Evolutionary conservation across 345 rosid genomes (phyloP), one percentile per base, ranked within the genome.

Genomic region (Cochlearia excelsa): DNA sequence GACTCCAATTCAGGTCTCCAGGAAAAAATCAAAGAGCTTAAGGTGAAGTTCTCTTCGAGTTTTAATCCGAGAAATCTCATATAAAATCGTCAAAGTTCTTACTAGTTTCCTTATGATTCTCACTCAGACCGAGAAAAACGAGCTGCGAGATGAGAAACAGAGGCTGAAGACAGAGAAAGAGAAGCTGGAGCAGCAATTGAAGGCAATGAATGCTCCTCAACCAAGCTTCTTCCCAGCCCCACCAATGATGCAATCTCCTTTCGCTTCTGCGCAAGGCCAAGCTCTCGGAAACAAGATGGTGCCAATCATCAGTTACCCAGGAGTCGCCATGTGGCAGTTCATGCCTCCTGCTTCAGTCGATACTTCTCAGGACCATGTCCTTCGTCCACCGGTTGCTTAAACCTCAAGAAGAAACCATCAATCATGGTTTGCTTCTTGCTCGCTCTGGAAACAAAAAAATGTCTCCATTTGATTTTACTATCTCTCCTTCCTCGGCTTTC

Each of bases 271-370:
- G 6, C 95, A 81, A 71, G 91, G 85, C 57, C 92, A 87, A 78
- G 84, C 89, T 60, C 83, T 80, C 3, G 95, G 95, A 61, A 89
- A 78, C 86, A 93, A 93, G 78, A 59, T 89, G 82, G 86, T 85
- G 54, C 97, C 99, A 30, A 65, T 87, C 82, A 81, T 85, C 47
- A 66, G 99, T 63, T 92, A 88, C 70, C 98, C 98, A 2, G 93
- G 96, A 67, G 91, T 84, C 50, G 95, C 98, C 7, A 92, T 92
- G 99, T 89, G 99, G 91, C 97, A 87, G 75, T 89, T 93, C 78
- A 83, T 85, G 97, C 95, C 99, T 51, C 94, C 95, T 63, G 95
- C 99, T 70, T 77, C 91, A 3, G 89, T 78, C 27, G 95, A 93
- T 72, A 89, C 99, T 61, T 85, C 99, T 7, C 95, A 87, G 80